Conservation (phyloP, 805 yeast genomes). For the Ogataea paraovalis region DNA sequence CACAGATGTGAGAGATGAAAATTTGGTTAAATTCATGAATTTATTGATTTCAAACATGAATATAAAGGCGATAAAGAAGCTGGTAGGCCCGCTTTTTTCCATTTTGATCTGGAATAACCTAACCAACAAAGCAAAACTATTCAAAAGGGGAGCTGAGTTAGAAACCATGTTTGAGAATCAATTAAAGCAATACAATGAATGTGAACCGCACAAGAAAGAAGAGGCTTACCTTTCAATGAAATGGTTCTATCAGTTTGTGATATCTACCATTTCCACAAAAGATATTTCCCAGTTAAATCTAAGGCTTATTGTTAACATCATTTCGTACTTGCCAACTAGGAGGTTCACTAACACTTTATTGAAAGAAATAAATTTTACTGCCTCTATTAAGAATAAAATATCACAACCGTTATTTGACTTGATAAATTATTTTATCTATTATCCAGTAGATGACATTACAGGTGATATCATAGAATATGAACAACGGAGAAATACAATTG, state of each 20-base stretch:
- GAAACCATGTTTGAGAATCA: slow-evolving; percentile 22
- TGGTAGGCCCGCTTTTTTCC: slow-evolving; percentile 31
- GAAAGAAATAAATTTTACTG: slow-evolving; percentile 24
- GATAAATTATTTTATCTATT: slow-evolving; percentile 28
- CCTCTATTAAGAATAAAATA: slow-evolving; percentile 3
- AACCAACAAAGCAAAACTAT: slow-evolving; percentile 11
- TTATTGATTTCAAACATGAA: slow-evolving; percentile 22
- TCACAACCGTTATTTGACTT: slow-evolving; percentile 2
- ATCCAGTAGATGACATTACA: slow-evolving; percentile 41
- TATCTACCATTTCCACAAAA: slow-evolving; percentile 12
- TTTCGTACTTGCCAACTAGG: slow-evolving; percentile 42
- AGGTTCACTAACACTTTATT: slow-evolving; percentile 32
- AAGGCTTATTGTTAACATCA: slow-evolving; percentile 24
- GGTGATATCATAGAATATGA: slow-evolving; percentile 27
- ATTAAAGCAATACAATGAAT: slow-evolving; percentile 15
- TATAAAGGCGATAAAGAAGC: slow-evolving; percentile 15
- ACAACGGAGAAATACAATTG: slow-evolving; percentile 2
- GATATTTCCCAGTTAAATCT: slow-evolving; percentile 13
- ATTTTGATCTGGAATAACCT: slow-evolving; percentile 32
- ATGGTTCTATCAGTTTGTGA: slow-evolving; percentile 26
- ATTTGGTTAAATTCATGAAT: slow-evolving; percentile 24
- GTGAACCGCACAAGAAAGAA: slow-evolving; percentile 15
- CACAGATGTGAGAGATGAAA: slow-evolving; percentile 1
- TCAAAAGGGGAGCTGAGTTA: slow-evolving; percentile 14
- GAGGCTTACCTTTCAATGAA: slow-evolving; percentile 17